Percentiles rank a stretch among this genome's conserved stretches.
Evolutionary conservation across 805 yeast genomes (phyloP).

Genomic region (Nakazawaea pomicola): DNA sequence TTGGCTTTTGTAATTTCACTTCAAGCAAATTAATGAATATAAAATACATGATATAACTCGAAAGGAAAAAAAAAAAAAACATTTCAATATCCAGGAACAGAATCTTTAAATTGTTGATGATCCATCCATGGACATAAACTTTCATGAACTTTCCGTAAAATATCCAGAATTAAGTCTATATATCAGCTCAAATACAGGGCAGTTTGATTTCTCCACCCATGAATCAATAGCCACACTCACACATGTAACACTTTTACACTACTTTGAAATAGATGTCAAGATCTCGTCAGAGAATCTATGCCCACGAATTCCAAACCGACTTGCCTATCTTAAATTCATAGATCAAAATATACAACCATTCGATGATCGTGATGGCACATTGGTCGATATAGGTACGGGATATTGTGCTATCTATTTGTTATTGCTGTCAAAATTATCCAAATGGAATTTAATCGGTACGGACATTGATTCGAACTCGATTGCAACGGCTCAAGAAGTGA

Average conservation of each 20-base stretch:
- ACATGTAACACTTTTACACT: constrained; percentile 14
- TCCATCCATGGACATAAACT: constrained; percentile 14
- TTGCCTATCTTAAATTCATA: constrained; percentile 23
- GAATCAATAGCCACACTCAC: constrained; percentile 20
- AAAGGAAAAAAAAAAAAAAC: constrained; percentile 1
- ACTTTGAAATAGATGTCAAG: constrained; percentile 16
- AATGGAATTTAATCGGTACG: constrained; percentile 31
- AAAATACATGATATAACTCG: not conserved
- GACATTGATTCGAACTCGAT: constrained; percentile 36
- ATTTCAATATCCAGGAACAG: not conserved
- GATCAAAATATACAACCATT: not conserved
- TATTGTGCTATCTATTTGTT: constrained; percentile 43
- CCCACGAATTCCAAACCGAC: constrained; percentile 27
- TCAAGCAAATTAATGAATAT: too few species aligned
- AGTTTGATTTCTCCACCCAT: constrained; percentile 20
- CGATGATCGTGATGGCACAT: not conserved
- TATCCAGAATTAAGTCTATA: constrained; percentile 17
- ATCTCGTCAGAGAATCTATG: constrained; percentile 21
- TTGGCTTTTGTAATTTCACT: not conserved
- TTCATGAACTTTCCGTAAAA: constrained; percentile 13
- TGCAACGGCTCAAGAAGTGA: constrained; percentile 21
- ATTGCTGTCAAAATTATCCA: constrained; percentile 19
- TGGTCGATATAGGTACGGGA: constrained; percentile 48
- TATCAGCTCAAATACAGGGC: constrained; percentile 7
- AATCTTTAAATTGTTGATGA: not conserved